Conservation (phyloP, 2,329 filamentous ascomycete species). For the Fusarium drepaniforme region DNA sequence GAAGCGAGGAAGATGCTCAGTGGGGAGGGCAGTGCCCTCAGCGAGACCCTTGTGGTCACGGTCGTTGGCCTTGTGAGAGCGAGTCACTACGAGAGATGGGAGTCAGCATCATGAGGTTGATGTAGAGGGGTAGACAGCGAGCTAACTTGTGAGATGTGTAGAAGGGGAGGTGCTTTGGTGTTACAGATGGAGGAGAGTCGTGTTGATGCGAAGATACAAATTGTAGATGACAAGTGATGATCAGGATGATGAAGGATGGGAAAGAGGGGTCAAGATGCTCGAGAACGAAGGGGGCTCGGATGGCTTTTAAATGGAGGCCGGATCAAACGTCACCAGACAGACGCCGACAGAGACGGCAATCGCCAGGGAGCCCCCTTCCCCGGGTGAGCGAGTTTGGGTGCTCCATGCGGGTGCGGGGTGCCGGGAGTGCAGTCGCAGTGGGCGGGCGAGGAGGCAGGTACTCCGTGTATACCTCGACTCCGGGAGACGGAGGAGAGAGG, state of each 20-base stretch:
- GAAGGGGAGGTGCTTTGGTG: not conserved
- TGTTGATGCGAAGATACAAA: slow-evolving; percentile 13
- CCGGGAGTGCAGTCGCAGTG: not conserved
- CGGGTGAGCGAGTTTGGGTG: slow-evolving; percentile 14
- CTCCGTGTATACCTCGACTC: slow-evolving; percentile 32
- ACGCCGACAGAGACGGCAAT: slow-evolving; percentile 5
- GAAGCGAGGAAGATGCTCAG: slow-evolving; percentile 88
- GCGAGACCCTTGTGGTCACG: slow-evolving; percentile 87
- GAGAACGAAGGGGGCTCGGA: slow-evolving; percentile 25
- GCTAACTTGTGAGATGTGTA: slow-evolving; percentile 36
- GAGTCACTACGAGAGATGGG: slow-evolving; percentile 78
- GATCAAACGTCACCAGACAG: slow-evolving; percentile 40
- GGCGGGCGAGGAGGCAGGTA: slow-evolving; percentile 17
- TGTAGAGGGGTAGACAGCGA: not conserved
- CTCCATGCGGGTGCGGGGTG: slow-evolving; percentile 30
- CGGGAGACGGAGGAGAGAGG: slow-evolving; percentile 19
- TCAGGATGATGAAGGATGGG: slow-evolving; percentile 29
- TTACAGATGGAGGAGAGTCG: not conserved
- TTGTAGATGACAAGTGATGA: slow-evolving; percentile 18
- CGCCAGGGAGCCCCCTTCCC: slow-evolving; percentile 14
- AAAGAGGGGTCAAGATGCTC: slow-evolving; percentile 33
- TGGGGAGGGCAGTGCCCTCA: slow-evolving; percentile 76
- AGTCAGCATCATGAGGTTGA: slow-evolving; percentile 19
- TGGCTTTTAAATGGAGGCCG: slow-evolving; percentile 41
- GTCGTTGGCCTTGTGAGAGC: slow-evolving; percentile 95